Evolutionary conservation across 2,329 filamentous ascomycete species (phyloP).

Genomic region (Biscogniauxia sp.): DNA sequence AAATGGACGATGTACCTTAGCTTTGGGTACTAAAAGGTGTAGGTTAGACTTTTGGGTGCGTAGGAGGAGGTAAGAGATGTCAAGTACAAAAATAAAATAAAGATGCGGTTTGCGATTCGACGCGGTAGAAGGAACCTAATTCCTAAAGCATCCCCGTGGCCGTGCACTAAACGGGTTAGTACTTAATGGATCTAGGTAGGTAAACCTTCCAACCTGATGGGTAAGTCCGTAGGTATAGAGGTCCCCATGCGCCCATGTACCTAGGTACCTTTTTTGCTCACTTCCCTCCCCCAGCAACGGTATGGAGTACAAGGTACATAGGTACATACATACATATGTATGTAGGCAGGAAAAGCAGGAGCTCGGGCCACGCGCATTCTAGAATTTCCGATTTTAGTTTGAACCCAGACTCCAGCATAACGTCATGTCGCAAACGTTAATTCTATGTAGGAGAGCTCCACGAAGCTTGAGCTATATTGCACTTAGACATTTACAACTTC

Average conservation of each 20-base stretch:
- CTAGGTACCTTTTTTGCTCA: too few relatives aligned
- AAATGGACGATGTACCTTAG: not conserved
- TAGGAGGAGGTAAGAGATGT: not conserved
- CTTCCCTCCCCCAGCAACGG: too few relatives aligned
- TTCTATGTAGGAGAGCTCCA: slow-evolving; percentile 8
- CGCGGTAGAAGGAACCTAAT: too few relatives aligned
- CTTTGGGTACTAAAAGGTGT: not conserved
- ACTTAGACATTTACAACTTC: slow-evolving; percentile 10
- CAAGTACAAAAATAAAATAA: not conserved
- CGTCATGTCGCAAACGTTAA: not conserved
- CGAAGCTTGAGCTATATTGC: slow-evolving; percentile 13
- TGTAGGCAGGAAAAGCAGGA: not conserved
- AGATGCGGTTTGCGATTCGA: too few relatives aligned
- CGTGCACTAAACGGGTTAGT: too few relatives aligned
- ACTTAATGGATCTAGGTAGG: too few relatives aligned
- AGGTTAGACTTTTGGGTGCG: not conserved
- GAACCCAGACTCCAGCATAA: not conserved
- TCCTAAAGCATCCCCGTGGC: too few relatives aligned
- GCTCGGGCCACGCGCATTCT: not conserved
- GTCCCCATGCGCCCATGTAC: too few relatives aligned
- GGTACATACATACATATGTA: not conserved
- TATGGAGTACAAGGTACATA: too few relatives aligned
- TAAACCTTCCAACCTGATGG: too few relatives aligned
- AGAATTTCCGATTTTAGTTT: not conserved
- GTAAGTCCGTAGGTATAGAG: too few relatives aligned